Evolutionary conservation across 306 rosid genomes (phyloP).

Genomic region (Carpinus fangiana): DNA sequence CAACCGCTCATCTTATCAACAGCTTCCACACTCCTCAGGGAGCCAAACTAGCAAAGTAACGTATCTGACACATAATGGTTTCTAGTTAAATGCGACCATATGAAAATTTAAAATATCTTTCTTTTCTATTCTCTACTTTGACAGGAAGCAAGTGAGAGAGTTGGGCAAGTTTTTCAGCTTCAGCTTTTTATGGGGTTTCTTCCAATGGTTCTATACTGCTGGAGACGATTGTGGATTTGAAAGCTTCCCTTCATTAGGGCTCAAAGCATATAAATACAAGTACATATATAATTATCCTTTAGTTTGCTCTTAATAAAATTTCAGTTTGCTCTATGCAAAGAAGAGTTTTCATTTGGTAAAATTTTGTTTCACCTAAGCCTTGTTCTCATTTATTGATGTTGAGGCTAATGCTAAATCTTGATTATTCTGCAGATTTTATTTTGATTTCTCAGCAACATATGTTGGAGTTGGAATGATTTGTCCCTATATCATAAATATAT

Average conservation of each 20-base stretch:
- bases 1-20: conserved; percentile 62
- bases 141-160: conserved; percentile 20
- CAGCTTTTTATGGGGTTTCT: conserved; percentile 6
- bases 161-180: conserved; percentile 7
- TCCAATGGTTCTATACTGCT: conserved; percentile 13
- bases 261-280: not conserved
- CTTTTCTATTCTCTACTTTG: not conserved
- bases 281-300: not conserved
- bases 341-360: not conserved
- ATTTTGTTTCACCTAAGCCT: not conserved
- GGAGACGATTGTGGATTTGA: not conserved
- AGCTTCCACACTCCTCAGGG: conserved; percentile 58
- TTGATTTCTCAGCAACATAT: conserved; percentile 5
- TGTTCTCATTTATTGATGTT: not conserved
- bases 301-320: not conserved
- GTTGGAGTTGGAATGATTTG: conserved; percentile 25
- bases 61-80: not conserved
- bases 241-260: conserved; percentile 2
- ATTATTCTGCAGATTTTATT: conserved; percentile 11
- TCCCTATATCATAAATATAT: conserved; percentile 15
- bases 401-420: not conserved
- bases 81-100: not conserved
- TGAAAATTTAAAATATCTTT: not conserved
- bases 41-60: not conserved
- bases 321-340: not conserved